phyloP scores from a whole-genome alignment of 768 basidiomycete species.

The Arthromyces matolae region DNA sequence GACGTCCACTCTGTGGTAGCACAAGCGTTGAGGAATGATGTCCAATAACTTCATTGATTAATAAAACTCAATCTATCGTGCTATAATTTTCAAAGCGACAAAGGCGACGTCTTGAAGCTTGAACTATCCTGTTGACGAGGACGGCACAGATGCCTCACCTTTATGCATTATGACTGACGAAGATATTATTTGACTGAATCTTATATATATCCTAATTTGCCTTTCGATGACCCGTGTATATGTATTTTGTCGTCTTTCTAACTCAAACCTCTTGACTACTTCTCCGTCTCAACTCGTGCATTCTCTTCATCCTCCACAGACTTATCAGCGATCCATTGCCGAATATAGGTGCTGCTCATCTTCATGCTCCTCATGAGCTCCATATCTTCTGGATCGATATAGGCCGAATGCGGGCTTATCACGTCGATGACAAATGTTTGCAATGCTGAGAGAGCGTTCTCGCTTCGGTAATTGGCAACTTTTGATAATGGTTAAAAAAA shows the following conservation, averaged over 20 bases:
- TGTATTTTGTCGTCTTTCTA: too few relatives aligned
- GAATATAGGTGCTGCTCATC: conserved; percentile 92
- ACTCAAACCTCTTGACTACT: not conserved
- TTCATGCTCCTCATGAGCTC: conserved; percentile 73
- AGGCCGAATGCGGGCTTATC: conserved; percentile 64
- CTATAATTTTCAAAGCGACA: not conserved
- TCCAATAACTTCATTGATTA: not conserved
- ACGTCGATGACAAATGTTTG: conserved; percentile 83
- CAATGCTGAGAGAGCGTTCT: conserved; percentile 55
- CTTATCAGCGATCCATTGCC: conserved; percentile 66
- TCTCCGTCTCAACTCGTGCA: not conserved
- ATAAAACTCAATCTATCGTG: not conserved
- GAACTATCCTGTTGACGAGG: too few relatives aligned
- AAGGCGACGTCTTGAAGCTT: too few relatives aligned
- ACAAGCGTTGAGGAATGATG: conserved; percentile 56
- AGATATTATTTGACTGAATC: too few relatives aligned
- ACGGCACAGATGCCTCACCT: too few relatives aligned
- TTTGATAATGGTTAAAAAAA: not conserved
- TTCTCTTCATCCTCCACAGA: conserved; percentile 3
- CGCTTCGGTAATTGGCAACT: conserved; percentile 66
- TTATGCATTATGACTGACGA: too few relatives aligned
- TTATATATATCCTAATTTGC: too few relatives aligned
- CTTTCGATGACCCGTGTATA: too few relatives aligned
- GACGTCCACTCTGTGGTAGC: conserved; percentile 77
- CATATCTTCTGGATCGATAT: conserved; percentile 61